Base-by-base conservation (phyloP, 306 rosid genomes). In the Benincasa hispida region DNA sequence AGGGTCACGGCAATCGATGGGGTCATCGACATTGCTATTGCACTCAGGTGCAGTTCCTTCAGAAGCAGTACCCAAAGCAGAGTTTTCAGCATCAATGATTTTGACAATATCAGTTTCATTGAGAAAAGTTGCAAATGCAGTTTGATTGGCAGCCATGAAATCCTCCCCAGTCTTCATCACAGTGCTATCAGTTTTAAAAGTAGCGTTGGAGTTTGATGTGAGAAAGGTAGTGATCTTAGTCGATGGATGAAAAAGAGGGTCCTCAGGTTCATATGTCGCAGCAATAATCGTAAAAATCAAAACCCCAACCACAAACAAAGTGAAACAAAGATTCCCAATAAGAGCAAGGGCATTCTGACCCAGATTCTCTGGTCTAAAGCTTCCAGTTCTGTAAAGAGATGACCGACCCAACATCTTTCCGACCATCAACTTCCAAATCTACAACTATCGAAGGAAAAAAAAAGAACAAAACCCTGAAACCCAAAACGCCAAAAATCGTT, bases 201-300 rank as follows among this genome's bases (percentile, higher is more conserved):
- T 95, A 80, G 99, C 98, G 88, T 95, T 95, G 77, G 99, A 92
- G 66, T 79, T 88, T 54, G 99, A 95, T 54, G 98, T 88, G 34
- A 95, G 96, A 79, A 92, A 90, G 35, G 91, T 87, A 60, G 93
- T 85, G 78, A 95, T 92, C 91, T 88, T 90, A 50, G 97, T 92
- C 35, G 99, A 88, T 72, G 99, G 99, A 80, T 89, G 93, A 81
- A 95, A 95, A 85, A 95, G 79, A 60, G 98, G 99, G 60, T 95
- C 99, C 82, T 95, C 99, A 27, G 99, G 99, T 63, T 95, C 92
- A 78, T 95, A 95, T 15, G 97, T 95, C 61, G 98, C 99, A 53
- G 99, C 99, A 50, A 95, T 90, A 55, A 95, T 86, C 22, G 99
- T 95, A 35, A 95, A 95, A 75, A 95, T 84, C 50, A 95, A 74